Percentiles rank a stretch among this genome's conserved stretches.
phyloP scores from a whole-genome alignment of 148 eudicot genomes.

The Camellia sinensis region DNA sequence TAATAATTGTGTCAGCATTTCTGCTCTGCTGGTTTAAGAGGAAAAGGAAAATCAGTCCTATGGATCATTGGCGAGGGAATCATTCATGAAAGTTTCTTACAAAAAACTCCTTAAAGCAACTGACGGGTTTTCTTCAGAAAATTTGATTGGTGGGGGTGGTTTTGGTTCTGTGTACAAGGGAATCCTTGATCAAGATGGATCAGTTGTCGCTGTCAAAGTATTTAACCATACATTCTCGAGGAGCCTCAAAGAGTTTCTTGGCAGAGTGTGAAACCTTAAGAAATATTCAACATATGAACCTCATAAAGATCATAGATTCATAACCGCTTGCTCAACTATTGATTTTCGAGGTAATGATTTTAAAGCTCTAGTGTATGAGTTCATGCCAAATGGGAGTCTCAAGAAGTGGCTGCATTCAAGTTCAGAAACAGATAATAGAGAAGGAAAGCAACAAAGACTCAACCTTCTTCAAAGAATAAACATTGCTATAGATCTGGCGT shows the following conservation, averaged over 20 bases:
- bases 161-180: not conserved
- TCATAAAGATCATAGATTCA: not conserved
- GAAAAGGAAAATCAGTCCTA: too few relatives aligned
- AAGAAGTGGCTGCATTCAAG: conserved; percentile 13
- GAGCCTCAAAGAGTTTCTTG: conserved; percentile 9
- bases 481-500: conserved; percentile 2
- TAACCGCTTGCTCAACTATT: conserved; percentile 8
- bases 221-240: not conserved
- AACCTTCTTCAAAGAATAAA: conserved; percentile 2
- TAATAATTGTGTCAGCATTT: too few relatives aligned
- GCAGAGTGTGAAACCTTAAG: conserved; percentile 10
- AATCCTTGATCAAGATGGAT: not conserved
- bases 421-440: not conserved
- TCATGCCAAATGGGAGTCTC: conserved; percentile 15
- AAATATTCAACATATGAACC: not conserved
- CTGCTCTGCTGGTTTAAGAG: too few relatives aligned
- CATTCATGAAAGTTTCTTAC: too few relatives aligned
- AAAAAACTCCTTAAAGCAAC: too few relatives aligned
- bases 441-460: not conserved
- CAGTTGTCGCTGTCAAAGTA: conserved; percentile 13
- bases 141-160: not conserved
- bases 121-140: too few relatives aligned
- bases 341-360: conserved; percentile 10
- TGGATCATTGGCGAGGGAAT: too few relatives aligned
- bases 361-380: conserved; percentile 17